Evolutionary conservation across 2,329 filamentous ascomycete genomes (phyloP), one percentile per base, ranked within the genome.

Genomic region (Fusarium mangiferae): DNA sequence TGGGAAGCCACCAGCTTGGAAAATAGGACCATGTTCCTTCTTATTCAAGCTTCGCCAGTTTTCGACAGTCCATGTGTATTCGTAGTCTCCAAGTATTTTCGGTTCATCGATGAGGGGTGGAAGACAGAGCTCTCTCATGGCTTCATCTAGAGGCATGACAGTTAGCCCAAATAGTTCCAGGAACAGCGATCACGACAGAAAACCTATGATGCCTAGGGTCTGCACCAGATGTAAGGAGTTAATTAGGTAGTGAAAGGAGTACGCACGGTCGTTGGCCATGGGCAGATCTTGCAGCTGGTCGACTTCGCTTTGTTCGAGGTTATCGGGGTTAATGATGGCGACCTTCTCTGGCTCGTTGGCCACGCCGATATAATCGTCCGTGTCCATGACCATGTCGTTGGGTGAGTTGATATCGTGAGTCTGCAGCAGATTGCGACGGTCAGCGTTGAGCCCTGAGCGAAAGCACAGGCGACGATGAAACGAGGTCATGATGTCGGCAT

Each of bases 21-120:
- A 99, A 66, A 92, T 82, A 6, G 96, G 96, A 5, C 96, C 94
- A 85, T 97, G 95, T 79, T 96, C 92, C 81, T 93, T 94, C 84
- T 94, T 93, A 22, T 88, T 86, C 76, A 97, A 84, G 42, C 85
- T 88, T 74, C 93, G 89, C 95, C 96, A 99, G 71, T 93, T 89
- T 77, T 93, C 88, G 70, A 99, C 94, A 36, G 93, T 90, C 96
- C 96, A 99, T 78, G 94, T 98, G 83, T 93, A 82, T 77, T 92
- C 85, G 45, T 88, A 88, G 81, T 98, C 94, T 61, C 92, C 92
- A 73, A 96, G 88, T 39, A 92, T 92, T 79, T 94, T 93, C 73
- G 95, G 91, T 75, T 98, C 94, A 75, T 94, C 91, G 70, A 85
- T 77, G 54, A 95, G 85, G 62, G 92, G 90, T 17, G 91, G 90